Base-by-base conservation (phyloP, 2,329 filamentous ascomycete genomes). In the Fusarium sp. region DNA sequence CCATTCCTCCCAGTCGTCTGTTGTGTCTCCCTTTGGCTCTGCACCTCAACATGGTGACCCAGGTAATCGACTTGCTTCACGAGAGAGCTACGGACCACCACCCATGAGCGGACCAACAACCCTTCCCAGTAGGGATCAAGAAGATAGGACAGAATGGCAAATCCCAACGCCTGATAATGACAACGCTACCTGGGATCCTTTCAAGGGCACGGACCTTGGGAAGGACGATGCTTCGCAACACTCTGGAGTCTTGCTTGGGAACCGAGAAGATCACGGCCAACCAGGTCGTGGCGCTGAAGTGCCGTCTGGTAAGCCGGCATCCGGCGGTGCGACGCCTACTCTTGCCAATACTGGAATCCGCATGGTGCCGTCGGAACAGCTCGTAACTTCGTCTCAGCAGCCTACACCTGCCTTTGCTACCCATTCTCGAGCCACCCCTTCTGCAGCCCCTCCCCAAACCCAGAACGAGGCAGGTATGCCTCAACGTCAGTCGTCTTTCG, bases 401-500 rank as follows among this genome's bases (percentile, higher is more conserved):
- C 61, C 64, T n/a, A 29, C 34, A 13, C 56, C 59, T 68, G 45
- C 60, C 34, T 62, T 64, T 60, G 37, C 63, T 35, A 64, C 56
- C n/a, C 38, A 35, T 11, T 31, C 59, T 22, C 63, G 62, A 47
- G 56, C 52, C 6, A n/a, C 58, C 2, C 56, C 57, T 27, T 11
- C 50, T 22, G 62, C 5, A 20, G 31, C 22, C 14, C 60, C 66
- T 20, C 40, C 62, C 64, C 79, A 76, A 64, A 69, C 71, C 20
- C 74, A 74, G 27, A 65, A 62, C 34, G 64, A 66, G 13, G 66
- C 77, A 18, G 77, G 78, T 56, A 74, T 74, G n/a, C 82, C 84
- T 38, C 80, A 84, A 42, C 83, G 86, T 35, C 81, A 84, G 13
- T 83, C 86, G 2, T 89, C 88, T 1, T 91, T 91, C 71, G 82